Evolutionary conservation across 345 rosid genomes (phyloP).

Genomic region (Passiflora organensis): DNA sequence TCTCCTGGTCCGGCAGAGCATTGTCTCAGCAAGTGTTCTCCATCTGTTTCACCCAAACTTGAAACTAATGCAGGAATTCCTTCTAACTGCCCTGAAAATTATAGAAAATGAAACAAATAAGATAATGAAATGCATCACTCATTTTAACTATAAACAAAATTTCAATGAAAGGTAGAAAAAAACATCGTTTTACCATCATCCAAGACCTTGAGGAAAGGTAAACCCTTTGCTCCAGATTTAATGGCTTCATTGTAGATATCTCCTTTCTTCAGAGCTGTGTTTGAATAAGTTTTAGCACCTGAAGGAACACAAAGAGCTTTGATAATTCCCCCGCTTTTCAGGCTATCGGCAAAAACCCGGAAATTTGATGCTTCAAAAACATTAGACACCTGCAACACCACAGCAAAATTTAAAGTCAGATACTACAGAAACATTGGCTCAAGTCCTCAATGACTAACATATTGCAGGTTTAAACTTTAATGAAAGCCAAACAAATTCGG

Average conservation of each 20-base stretch:
- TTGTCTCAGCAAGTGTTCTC: conserved; percentile 43
- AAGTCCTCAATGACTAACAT: no score
- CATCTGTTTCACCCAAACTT: conserved; percentile 50
- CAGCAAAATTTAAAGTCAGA: background rate
- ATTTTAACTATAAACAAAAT: background rate
- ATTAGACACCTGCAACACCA: conserved; percentile 73
- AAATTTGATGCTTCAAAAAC: conserved; percentile 60
- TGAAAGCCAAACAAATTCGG: background rate
- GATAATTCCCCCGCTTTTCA: conserved; percentile 67
- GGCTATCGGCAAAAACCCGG: conserved; percentile 65
- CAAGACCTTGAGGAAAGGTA: conserved; percentile 84
- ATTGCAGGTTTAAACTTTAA: no score
- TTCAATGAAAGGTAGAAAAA: background rate
- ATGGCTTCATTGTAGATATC: conserved; percentile 72
- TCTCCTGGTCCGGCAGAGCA: conserved; percentile 80
- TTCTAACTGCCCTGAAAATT: conserved; percentile 50
- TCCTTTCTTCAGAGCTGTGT: conserved; percentile 91
- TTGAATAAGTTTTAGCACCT: conserved; percentile 70
- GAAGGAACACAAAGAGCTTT: conserved; percentile 76
- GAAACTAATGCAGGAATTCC: conserved; percentile 74
- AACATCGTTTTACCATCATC: conserved; percentile 58
- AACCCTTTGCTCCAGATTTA: conserved; percentile 95
- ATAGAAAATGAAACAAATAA: conserved; percentile 1
- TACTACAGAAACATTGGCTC: no score
- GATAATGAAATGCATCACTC: conserved; percentile 7